Evolutionary conservation across 331 rosid genomes (phyloP), one percentile per base, ranked within the genome.

Genomic region (Quercus phellos): DNA sequence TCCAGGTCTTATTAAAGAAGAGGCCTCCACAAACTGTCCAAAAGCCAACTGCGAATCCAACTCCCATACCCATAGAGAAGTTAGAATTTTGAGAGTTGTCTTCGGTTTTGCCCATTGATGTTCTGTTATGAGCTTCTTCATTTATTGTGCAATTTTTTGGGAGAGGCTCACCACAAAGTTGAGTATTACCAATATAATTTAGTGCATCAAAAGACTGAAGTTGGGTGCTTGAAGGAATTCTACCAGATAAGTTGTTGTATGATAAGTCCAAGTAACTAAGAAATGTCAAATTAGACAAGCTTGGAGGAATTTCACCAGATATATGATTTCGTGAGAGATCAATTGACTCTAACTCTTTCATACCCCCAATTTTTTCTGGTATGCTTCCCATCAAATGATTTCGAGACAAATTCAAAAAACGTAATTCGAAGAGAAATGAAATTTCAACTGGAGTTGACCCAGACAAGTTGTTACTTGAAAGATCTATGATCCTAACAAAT

Each of bases 201-300:
- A 26, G 68, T 10, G 70, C 78, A 55, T 77, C 32, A 5, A 77
- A 77, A 11, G 70, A 61, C 14, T 77, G 83, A 29, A 85, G 77
- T 12, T 85, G 89, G 11, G 87, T 74, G 42, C 89, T 34, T 0
- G 59, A 46, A 0, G 89, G 84, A 22, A 85, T 85, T 73, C 35
- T 27, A 4, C 89, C 84, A 2, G 6, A 66, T 4, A 85, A 70
- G 1, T 68, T 43, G 29, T 82, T 85, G 72, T 26, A 22, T 2
- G 79, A 81, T 21, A 78, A 53, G 34, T 78, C 66, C 74, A 85
- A 58, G 63, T 11, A 4, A 46, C 0, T 46, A 11, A 46, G 51
- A 46, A 46, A 46, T 46, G 51, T 9, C 51, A 46, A 11, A 46
- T 46, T 46, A 11, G 51, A 46, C 51, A 46, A 9, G 51, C 16